Evolutionary conservation across 2,329 filamentous ascomycete genomes (phyloP).

Genomic region (Pseudogymnoascus sp.): DNA sequence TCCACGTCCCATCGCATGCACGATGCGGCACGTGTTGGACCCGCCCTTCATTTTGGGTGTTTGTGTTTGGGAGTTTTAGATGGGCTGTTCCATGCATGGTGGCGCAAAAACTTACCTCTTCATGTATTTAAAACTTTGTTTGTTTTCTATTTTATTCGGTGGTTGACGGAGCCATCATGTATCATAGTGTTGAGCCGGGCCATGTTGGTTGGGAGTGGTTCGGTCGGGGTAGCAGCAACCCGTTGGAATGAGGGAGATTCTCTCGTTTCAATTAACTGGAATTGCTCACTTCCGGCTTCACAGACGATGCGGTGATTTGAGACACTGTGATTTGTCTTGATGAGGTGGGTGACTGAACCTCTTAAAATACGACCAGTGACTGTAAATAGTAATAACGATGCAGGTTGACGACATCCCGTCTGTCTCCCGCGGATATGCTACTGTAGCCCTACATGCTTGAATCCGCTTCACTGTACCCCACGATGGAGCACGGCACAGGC

Average conservation of each 20-base stretch:
- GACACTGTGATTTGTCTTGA: neutral
- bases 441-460: neutral
- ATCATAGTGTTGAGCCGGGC: neutral
- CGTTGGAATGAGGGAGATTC: neutral
- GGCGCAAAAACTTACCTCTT: slow-evolving; percentile 6
- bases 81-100: slow-evolving; percentile 5
- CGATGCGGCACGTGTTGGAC: neutral
- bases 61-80: slow-evolving; percentile 4
- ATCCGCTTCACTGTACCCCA: neutral
- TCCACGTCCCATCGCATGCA: neutral
- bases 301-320: neutral
- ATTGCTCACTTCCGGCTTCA: neutral
- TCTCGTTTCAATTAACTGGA: slow-evolving; percentile 2
- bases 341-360: neutral
- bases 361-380: neutral
- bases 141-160: neutral
- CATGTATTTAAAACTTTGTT: slow-evolving; percentile 7
- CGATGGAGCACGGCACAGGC: neutral
- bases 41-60: neutral
- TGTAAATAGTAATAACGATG: neutral
- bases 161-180: neutral
- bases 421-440: neutral
- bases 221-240: neutral
- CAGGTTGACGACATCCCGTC: neutral
- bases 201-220: neutral